Base-by-base conservation (phyloP, 2,329 filamentous ascomycete genomes). In the Macrophomina tecta region DNA sequence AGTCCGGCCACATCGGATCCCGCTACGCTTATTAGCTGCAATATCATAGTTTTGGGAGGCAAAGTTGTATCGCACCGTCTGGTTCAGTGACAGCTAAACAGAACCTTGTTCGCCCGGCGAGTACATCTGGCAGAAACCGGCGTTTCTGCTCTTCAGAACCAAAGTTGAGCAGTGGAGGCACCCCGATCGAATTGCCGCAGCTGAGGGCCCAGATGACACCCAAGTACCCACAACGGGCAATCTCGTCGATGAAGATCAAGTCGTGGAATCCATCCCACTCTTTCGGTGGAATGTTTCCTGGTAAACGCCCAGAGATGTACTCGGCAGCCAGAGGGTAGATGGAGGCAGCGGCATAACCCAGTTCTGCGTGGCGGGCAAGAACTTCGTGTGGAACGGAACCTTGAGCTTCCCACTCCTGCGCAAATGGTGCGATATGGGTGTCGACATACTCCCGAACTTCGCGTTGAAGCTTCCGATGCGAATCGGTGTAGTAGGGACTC, bases 261-360 rank as follows among this genome's bases (percentile, higher is more conserved):
- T 78, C 76, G 65, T 79, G 77, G 70, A 78, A 79, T 18, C 73
- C 76, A 58, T 78, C 73, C 76, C 76, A 78, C 53, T 78, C 75
- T 3, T 28, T 60, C 4, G 68, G 53, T 30, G 62, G 40, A 38
- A 69, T 66, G 34, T 48, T 48, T 6, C 42, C 64, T 1, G 68
- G 66, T 6, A 69, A 56, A 9, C 64, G 63, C 32, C 58, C 48
- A 14, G 56, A 28, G 18, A 69, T 18, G 38, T 65, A 66, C n/a
- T 12, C 5, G 18, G n/a, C 34, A 34, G 67, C 58, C 7, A 67
- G 60, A 14, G 65, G 67, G 42, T 60, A 65, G 11, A 68, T 53
- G 9, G 65, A 67, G 4, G 63, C 64, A 5, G 64, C 67, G 2
- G 60, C 60, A 36, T 64, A 67, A 12, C 64, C 67, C 8, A 64